Base-by-base conservation (phyloP, 2,329 filamentous ascomycete species). In the Colletotrichum viniferum region DNA sequence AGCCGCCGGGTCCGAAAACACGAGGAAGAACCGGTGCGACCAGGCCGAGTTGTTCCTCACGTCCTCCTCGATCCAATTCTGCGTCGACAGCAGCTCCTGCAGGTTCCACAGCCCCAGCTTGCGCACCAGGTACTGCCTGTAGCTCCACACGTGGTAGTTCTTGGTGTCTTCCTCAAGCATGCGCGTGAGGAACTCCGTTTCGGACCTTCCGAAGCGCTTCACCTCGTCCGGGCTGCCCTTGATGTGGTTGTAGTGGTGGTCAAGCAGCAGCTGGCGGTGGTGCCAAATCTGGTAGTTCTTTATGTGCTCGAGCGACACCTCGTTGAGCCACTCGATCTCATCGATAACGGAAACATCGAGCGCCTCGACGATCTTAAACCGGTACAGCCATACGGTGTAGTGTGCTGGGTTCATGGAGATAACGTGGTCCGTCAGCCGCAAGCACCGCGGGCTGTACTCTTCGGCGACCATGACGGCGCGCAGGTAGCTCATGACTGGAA, bases 211-310 rank as follows among this genome's bases (percentile, higher is more conserved):
- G 68, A 95, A 89, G 73, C 79, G 79, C 88, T 88, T 79, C 87
- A 92, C 76, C 86, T 90, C 84, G 86, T 88, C 83, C 4, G 77
- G 71, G 38, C 61, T 71, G 83, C 79, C 90, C 83, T 86, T 93
- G 87, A 91, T 94, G 85, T 90, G 84, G 78, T 88, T 84, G 80
- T 88, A 88, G 79, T 91, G 86, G 77, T 89, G 83, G 78, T 94
- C 90, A 68, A 93, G 86, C 36, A 94, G 86, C n/a, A 92, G 86
- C 83, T 93, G 91, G 30, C 92, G 89, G 80, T 93, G 92, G 83
- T 94, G 92, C 95, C 97, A 99, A 84, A 99, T 99, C 86, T 99
- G 97, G 87, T 99, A 99, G 87, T 98, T 99, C 85, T 99, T 99
- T 81, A 97, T 92, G 83, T 98, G 94, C 73, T 91, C 89, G 68